phyloP scores from a whole-genome alignment of 495 filamentous ascomycete genomes.

The Usnea hakonensis region DNA sequence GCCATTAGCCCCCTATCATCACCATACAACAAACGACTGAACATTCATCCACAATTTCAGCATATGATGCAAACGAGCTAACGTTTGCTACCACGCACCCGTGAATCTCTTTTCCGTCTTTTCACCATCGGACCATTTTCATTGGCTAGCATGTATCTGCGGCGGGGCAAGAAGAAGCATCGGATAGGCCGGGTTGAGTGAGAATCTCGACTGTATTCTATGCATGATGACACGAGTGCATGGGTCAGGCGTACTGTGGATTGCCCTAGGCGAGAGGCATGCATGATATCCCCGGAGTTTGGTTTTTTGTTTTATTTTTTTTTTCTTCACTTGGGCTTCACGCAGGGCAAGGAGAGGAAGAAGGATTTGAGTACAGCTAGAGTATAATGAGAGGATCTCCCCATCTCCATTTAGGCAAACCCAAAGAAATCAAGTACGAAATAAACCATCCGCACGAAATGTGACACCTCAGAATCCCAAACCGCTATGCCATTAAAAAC shows the following conservation, averaged over 20 bases:
- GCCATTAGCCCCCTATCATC: background rate
- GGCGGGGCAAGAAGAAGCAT: slow-evolving; percentile 25
- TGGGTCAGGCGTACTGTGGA: slow-evolving; percentile 25
- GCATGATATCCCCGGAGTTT: slow-evolving; percentile 28
- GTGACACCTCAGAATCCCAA: background rate
- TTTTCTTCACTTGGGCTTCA: background rate
- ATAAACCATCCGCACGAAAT: background rate
- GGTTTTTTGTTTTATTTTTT: background rate
- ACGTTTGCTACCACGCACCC: background rate
- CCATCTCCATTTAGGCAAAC: background rate
- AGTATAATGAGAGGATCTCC: background rate
- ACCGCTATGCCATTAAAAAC: background rate
- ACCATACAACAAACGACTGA: background rate
- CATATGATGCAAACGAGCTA: background rate
- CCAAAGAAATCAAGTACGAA: background rate
- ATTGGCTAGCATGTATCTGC: background rate
- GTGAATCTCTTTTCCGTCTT: background rate
- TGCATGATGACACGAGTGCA: slow-evolving; percentile 32
- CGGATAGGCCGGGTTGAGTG: slow-evolving; percentile 6
- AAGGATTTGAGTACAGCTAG: background rate
- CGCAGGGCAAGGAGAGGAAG: background rate
- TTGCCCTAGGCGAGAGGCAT: slow-evolving; percentile 18
- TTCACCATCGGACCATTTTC: background rate
- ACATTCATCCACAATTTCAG: background rate
- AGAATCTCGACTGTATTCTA: slow-evolving; percentile 19